Percentiles rank a stretch among this genome's conserved stretches.
phyloP scores from a whole-genome alignment of 192 early-diverging fungal genomes.

The Rhizophagus sp. region DNA sequence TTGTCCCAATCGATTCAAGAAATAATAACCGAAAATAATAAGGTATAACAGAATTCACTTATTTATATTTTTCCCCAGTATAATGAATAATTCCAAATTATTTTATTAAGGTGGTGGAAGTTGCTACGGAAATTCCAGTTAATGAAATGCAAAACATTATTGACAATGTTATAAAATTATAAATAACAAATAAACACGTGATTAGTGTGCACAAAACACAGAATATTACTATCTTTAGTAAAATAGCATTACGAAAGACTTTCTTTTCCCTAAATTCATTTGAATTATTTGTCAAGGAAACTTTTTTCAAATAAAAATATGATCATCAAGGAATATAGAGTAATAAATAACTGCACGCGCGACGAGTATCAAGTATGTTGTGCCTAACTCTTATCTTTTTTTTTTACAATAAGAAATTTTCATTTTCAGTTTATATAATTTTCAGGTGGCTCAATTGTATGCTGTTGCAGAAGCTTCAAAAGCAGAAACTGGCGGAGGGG shows the following conservation, averaged over 20 bases:
- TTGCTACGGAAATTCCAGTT: background rate
- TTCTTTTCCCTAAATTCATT: background rate
- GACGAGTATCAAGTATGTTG: conserved; percentile 64
- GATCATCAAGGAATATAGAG: conserved; percentile 74
- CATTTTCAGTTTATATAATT: background rate
- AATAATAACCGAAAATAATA: background rate
- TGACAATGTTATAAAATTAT: background rate
- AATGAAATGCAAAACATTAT: conserved; percentile 5
- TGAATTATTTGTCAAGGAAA: background rate
- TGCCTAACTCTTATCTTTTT: conserved; percentile 1
- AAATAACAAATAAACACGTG: background rate
- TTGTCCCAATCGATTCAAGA: background rate
- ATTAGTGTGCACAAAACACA: too few species aligned
- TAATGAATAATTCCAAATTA: background rate
- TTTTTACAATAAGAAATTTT: conserved; percentile 8
- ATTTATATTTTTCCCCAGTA: background rate
- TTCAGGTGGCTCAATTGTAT: conserved; percentile 69
- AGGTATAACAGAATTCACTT: background rate
- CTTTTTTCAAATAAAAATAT: conserved; percentile 37
- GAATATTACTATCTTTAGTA: too few species aligned
- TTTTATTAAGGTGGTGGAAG: background rate
- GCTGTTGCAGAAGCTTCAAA: conserved; percentile 75
- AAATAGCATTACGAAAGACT: too few species aligned
- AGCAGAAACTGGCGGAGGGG: conserved; percentile 76
- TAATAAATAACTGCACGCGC: conserved; percentile 75